These are phyloP conservation scores for Ustilago bromivora DNA, from an alignment of 1,284 basidiomycete genomes.

Conservation along the genomic window DNA sequence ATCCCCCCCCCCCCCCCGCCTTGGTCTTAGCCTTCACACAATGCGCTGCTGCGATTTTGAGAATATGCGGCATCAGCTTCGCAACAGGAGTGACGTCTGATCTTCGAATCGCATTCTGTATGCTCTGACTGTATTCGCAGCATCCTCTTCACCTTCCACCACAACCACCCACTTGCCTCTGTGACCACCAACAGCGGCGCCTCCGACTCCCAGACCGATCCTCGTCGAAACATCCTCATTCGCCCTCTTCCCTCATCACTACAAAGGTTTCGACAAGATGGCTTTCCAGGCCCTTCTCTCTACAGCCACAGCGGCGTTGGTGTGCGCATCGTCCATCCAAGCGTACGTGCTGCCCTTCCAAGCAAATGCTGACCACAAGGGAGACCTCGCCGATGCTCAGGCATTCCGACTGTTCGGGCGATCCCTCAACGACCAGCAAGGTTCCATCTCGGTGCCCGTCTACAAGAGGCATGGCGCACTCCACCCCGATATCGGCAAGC, in stretches of 20 bases:
- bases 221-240: not conserved
- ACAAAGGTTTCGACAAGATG: slow-evolving; percentile 12
- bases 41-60: not conserved
- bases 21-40: not conserved
- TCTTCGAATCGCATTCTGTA: not conserved
- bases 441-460: slow-evolving; percentile 48
- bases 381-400: slow-evolving; percentile 30
- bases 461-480: slow-evolving; percentile 40
- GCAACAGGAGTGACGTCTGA: slow-evolving; percentile 5
- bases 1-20: not conserved
- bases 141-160: not conserved
- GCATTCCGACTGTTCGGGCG: slow-evolving; percentile 27
- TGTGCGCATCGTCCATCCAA: slow-evolving; percentile 35
- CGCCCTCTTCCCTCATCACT: not conserved
- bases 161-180: not conserved
- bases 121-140: not conserved
- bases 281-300: slow-evolving; percentile 33
- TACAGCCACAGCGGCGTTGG: slow-evolving; percentile 34
- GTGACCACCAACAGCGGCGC: not conserved
- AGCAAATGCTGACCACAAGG: slow-evolving; percentile 18
- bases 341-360: slow-evolving; percentile 42
- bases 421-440: slow-evolving; percentile 21
- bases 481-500: slow-evolving; percentile 38
- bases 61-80: not conserved
- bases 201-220: not conserved